Evolutionary conservation across 768 basidiomycete species (phyloP).

Genomic region (Termitomyces sp.): DNA sequence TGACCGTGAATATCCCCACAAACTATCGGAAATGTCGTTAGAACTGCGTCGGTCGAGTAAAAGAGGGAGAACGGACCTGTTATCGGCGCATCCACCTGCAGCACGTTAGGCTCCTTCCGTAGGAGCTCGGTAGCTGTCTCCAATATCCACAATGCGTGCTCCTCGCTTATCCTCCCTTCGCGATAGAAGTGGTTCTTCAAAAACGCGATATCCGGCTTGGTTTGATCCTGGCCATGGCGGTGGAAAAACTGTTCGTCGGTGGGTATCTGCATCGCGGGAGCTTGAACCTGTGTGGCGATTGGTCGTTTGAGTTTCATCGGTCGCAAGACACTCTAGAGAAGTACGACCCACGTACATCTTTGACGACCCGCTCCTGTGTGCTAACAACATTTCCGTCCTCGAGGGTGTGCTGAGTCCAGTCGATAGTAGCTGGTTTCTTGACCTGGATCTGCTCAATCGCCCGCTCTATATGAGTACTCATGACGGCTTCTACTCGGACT

Average conservation of each 20-base stretch:
- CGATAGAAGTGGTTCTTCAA: slow-evolving; percentile 99
- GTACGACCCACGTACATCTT: slow-evolving; percentile 64
- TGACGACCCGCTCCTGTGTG: slow-evolving; percentile 94
- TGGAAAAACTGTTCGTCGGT: slow-evolving; percentile 95
- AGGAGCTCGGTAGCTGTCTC: slow-evolving; percentile 84
- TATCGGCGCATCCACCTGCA: slow-evolving; percentile 95
- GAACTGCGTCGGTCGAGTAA: background rate
- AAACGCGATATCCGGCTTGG: slow-evolving; percentile 93
- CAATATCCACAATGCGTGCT: slow-evolving; percentile 93
- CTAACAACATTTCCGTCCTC: slow-evolving; percentile 91
- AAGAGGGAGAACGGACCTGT: slow-evolving; percentile 59
- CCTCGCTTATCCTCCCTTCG: slow-evolving; percentile 90
- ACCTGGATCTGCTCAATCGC: slow-evolving; percentile 65
- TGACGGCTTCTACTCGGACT: slow-evolving; percentile 21
- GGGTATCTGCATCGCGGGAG: slow-evolving; percentile 90
- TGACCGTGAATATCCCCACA: slow-evolving; percentile 99
- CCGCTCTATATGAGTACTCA: slow-evolving; percentile 58
- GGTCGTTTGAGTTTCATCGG: background rate
- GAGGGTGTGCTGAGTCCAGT: slow-evolving; percentile 89
- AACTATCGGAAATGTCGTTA: slow-evolving; percentile 39
- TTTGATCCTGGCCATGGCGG: slow-evolving; percentile 61
- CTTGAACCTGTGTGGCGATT: slow-evolving; percentile 73
- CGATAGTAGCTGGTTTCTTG: slow-evolving; percentile 59
- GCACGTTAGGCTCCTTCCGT: slow-evolving; percentile 81
- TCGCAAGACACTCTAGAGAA: background rate